Evolutionary conservation across 73 alveolate species (phyloP), one percentile per base, ranked within the genome.

Genomic region (Urostyla sp.): DNA sequence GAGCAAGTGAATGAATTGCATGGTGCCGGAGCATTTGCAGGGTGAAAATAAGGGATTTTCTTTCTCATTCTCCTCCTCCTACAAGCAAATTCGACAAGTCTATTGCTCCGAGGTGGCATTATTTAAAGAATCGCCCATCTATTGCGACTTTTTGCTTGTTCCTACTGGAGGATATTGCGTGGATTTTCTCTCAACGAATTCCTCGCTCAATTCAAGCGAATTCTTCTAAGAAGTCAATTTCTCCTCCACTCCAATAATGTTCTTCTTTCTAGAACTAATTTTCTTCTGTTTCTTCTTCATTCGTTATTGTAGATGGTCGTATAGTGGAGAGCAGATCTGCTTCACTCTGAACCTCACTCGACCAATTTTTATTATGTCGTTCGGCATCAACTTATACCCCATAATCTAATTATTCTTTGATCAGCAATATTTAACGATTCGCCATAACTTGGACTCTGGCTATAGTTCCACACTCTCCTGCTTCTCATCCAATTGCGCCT

Each of bases 11-110:
- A 89, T 66, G 72, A 21, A 75, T 50, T 61, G 75, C 96, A 89
- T 89, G 15, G 96, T 84, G 34, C 96, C 96, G 24, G 84, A 27
- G 51, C 96, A 89, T 37, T 75, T 61, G 57, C 96, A 89, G 16
- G 96, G 93, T 20, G 90, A 48, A 16, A 89, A 86, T 50, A 89
- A 30, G 26, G 92, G 96, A 72, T 87, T 83, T 26, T 75, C 72
- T 37, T 72, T 10, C 35, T 18, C 69, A 2, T 51, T 72, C 21
- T 46, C 83, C 23, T 56, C 78, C 28, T 80, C 94, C n/a, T 61
- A 45, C 28, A 84, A 66, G 37, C 96, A 89, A 6, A 89, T 89
- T 15, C 96, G 16, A 38, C 96, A 89, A 34, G 51, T 58, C 60
- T 16, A 5, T 49, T 49, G 15, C 15, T 10, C 15, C 15, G 51